A percentile compares a stretch with the other conserved stretches of the same genome.
phyloP scores from a whole-genome alignment of 2,329 filamentous ascomycete species.

The Gnomoniopsis sp. region DNA sequence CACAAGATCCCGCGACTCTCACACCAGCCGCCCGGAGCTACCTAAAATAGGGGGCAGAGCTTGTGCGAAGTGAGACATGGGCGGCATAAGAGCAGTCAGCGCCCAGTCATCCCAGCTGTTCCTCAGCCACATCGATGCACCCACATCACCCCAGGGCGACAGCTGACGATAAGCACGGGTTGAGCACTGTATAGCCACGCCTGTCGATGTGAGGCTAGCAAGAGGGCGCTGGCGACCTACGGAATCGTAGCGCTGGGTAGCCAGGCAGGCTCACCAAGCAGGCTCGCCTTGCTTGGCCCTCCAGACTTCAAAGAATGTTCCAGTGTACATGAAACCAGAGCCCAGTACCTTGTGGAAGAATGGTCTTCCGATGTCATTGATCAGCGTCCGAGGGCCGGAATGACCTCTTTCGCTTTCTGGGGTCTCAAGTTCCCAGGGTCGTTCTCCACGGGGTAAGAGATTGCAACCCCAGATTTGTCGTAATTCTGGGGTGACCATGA shows the following conservation, averaged over 20 bases:
- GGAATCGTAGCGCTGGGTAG: background rate
- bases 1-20: constrained; percentile 5
- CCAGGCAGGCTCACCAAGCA: no score
- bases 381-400: background rate
- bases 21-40: background rate
- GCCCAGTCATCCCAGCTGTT: background rate
- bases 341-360: background rate
- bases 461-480: constrained; percentile 16
- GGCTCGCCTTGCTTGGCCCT: background rate
- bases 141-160: background rate
- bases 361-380: background rate
- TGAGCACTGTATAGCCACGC: background rate
- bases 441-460: constrained; percentile 3
- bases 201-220: background rate
- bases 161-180: background rate
- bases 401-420: background rate
- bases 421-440: background rate
- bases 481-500: constrained; percentile 16
- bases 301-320: background rate
- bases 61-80: background rate
- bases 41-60: background rate
- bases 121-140: background rate
- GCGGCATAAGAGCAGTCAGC: background rate
- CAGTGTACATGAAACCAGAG: background rate
- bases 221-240: background rate